A percentile compares a stretch with the other conserved stretches of the same genome.
Conservation (phyloP, 176 grass and related monocot genomes). For the Calamus simplicifolius region DNA sequence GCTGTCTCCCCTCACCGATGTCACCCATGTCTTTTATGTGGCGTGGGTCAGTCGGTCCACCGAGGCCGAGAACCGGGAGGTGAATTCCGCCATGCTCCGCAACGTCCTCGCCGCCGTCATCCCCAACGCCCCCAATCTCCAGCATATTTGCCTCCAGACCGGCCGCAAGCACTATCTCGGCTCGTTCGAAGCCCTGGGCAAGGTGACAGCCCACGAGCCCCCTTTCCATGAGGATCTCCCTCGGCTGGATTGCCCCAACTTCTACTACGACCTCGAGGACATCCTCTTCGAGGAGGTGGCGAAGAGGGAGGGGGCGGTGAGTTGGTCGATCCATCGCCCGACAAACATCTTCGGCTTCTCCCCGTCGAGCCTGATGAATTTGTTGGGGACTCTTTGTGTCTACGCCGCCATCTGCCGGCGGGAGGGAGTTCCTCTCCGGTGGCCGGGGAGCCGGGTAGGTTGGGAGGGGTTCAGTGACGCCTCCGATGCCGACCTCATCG, state of each 20-base stretch:
- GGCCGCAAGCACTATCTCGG: slow-evolving; percentile 61
- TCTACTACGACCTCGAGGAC: slow-evolving; percentile 65
- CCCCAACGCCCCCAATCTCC: slow-evolving; percentile 31
- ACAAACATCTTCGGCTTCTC: slow-evolving; percentile 57
- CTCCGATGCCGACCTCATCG: slow-evolving; percentile 71
- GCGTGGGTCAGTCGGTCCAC: slow-evolving; percentile 19
- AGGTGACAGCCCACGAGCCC: slow-evolving; percentile 18
- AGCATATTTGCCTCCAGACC: slow-evolving; percentile 70
- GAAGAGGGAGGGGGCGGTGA: slow-evolving; percentile 31
- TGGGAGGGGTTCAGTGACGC: slow-evolving; percentile 71
- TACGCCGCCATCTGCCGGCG: slow-evolving; percentile 78
- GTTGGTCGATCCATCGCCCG: slow-evolving; percentile 67
- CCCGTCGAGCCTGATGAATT: slow-evolving; percentile 59
- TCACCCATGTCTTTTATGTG: slow-evolving; percentile 61
- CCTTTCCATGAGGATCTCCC: slow-evolving; percentile 53
- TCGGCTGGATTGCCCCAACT: slow-evolving; percentile 32
- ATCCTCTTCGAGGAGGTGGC: slow-evolving; percentile 33
- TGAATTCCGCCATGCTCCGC: slow-evolving; percentile 49
- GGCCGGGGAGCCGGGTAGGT: slow-evolving; percentile 26
- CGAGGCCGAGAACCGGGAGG: slow-evolving; percentile 23
- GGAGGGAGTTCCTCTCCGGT: slow-evolving; percentile 46
- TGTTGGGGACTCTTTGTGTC: slow-evolving; percentile 61
- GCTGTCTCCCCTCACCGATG: slow-evolving; percentile 38
- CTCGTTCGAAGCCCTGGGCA: slow-evolving; percentile 25
- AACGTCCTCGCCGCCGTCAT: slow-evolving; percentile 57